phyloP scores from a whole-genome alignment of 78 protist species.

The Salpingoeca rosetta region DNA sequence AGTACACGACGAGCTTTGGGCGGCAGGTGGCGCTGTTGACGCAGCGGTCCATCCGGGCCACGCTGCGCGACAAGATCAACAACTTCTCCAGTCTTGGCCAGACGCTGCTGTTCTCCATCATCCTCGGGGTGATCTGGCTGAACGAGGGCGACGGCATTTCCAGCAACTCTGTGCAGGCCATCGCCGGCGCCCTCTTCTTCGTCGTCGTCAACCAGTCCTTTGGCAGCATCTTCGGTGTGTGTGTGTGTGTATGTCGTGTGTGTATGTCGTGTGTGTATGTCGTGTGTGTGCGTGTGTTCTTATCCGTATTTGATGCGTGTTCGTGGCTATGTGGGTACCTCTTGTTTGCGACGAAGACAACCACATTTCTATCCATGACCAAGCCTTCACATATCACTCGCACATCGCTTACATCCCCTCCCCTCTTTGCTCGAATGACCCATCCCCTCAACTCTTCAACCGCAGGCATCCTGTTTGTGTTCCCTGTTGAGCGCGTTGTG shows the following conservation, averaged over 20 bases:
- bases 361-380: no score
- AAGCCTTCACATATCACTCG: no score
- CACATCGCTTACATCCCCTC: no score
- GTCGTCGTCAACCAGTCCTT: not conserved
- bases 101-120: not conserved
- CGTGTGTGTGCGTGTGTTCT: not conserved
- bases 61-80: not conserved
- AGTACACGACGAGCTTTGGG: not conserved
- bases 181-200: not conserved
- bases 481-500: not conserved
- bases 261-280: not conserved
- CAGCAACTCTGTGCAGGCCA: not conserved
- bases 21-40: not conserved
- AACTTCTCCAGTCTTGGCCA: not conserved
- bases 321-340: no score
- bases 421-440: no score
- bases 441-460: no score
- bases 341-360: no score
- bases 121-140: not conserved
- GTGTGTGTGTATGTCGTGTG: not conserved
- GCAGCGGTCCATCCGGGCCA: not conserved
- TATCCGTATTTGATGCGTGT: not conserved
- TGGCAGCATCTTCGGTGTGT: not conserved
- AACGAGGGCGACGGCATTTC: not conserved
- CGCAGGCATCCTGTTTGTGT: not conserved